phyloP scores from a whole-genome alignment of 768 basidiomycete genomes.

The Termitomyces sp. region DNA sequence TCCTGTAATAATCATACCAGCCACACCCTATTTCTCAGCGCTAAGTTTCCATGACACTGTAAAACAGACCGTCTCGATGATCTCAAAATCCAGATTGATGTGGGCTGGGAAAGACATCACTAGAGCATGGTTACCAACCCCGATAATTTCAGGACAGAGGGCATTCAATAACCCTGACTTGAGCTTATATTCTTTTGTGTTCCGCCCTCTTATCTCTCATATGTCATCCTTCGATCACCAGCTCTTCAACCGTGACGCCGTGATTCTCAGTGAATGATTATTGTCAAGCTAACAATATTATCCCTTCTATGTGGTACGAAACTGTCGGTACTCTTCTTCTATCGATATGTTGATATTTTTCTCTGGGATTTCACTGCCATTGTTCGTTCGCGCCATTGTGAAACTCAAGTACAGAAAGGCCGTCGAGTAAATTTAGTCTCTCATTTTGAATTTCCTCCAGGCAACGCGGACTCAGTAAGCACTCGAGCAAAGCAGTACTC shows the following conservation, averaged over 20 bases:
- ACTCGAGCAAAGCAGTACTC: background rate
- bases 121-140: too few species aligned
- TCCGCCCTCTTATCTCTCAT: background rate
- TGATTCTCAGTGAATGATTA: too few species aligned
- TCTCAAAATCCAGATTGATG: too few species aligned
- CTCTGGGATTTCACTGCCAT: background rate
- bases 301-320: background rate
- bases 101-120: too few species aligned
- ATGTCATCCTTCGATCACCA: background rate
- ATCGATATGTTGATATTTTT: background rate
- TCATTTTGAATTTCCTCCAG: background rate
- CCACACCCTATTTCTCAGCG: too few species aligned
- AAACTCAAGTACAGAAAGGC: background rate
- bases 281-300: background rate
- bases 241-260: too few species aligned
- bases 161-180: too few species aligned
- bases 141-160: too few species aligned
- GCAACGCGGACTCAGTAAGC: background rate
- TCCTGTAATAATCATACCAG: too few species aligned
- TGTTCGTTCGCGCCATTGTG: background rate
- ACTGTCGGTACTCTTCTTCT: background rate
- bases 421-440: background rate
- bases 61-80: too few species aligned
- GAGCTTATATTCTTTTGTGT: too few species aligned
- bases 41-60: too few species aligned